Base-by-base conservation (phyloP, 768 basidiomycete species). In the Coprinopsis sp. region DNA sequence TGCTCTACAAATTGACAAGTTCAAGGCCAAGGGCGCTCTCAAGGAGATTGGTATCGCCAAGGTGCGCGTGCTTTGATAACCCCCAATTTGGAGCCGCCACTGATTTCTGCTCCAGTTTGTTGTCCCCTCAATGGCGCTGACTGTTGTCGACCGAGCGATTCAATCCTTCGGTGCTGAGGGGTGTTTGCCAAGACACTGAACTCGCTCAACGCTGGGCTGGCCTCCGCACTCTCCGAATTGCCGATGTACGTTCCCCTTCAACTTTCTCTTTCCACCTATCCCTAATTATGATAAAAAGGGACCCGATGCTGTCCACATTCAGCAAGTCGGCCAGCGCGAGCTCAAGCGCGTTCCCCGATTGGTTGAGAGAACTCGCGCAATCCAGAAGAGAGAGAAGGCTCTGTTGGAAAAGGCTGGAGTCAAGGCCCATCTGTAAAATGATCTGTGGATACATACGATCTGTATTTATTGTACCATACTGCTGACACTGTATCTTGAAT, bases 31-130 rank as follows among this genome's bases (percentile, higher is more conserved):
- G 64, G 93, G 91, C 24, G 96, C 96, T 0, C 58, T 97, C 62
- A 95, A 96, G 66, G 96, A 98, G 64, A 98, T 99, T 57, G 94
- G 91, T 19, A 90, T 97, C 50, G 92, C 96, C 34, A 99, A 99
- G 77, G 95, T 88, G 51, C 33, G n/a, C n/a, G 68, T 49, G 19
- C 25, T 13, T 37, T 34, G 45, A 21, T 44, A 25, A 2, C 18
- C 34, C 30, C 13, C 37, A 29, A 25, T 36, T 37, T 28, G n/a
- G 7, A 27, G 25, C 16, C 24, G 24, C 30, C 12, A n/a, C 27
- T 51, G 28, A 54, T 47, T 21, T 30, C 41, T 18, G 30, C 16
- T 43, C 2, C 53, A 98, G 94, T 95, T 96, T 58, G 84, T 92
- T 29, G 91, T 98, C 10, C 96, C 96, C 11, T 76, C 77, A 0